Conservation (phyloP, 1,284 basidiomycete species). For the Polyporus tsugae region DNA sequence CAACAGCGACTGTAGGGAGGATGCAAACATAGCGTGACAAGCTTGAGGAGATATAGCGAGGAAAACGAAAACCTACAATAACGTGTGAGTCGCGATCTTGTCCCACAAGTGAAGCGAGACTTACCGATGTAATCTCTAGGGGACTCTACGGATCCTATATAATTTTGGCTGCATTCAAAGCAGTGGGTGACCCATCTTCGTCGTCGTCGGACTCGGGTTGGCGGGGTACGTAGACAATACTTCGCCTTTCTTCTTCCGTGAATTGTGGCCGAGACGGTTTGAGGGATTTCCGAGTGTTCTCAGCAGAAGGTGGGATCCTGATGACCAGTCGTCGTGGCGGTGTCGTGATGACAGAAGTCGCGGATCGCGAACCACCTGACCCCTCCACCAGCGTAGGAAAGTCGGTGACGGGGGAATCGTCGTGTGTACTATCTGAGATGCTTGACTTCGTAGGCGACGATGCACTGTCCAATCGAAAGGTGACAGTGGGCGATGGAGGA, state of each 20-base stretch:
- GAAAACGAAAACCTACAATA: not conserved
- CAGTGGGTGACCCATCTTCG: not conserved
- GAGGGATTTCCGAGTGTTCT: constrained; percentile 9
- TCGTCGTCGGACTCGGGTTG: not conserved
- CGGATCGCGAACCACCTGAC: not conserved
- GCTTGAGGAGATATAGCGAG: not conserved
- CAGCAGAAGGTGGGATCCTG: constrained; percentile 16
- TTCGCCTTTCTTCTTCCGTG: constrained; percentile 17
- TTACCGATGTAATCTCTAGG: not conserved
- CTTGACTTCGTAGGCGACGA: not conserved
- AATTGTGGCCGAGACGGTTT: constrained; percentile 11
- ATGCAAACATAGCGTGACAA: not conserved
- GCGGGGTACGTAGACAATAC: constrained; percentile 16
- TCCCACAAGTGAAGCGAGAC: no score
- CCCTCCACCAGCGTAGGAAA: constrained; percentile 1
- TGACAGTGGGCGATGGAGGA: not conserved
- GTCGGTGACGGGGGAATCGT: not conserved
- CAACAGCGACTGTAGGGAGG: not conserved
- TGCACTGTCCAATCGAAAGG: not conserved
- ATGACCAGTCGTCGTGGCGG: constrained; percentile 15
- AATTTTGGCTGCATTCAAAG: no score
- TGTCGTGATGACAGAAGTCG: not conserved
- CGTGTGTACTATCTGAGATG: no score
- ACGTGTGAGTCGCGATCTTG: not conserved
- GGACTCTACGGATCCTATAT: not conserved